Evolutionary conservation across 1,284 basidiomycete species (phyloP), one percentile per base, ranked within the genome.

Genomic region (Sporisorium scitamineum): DNA sequence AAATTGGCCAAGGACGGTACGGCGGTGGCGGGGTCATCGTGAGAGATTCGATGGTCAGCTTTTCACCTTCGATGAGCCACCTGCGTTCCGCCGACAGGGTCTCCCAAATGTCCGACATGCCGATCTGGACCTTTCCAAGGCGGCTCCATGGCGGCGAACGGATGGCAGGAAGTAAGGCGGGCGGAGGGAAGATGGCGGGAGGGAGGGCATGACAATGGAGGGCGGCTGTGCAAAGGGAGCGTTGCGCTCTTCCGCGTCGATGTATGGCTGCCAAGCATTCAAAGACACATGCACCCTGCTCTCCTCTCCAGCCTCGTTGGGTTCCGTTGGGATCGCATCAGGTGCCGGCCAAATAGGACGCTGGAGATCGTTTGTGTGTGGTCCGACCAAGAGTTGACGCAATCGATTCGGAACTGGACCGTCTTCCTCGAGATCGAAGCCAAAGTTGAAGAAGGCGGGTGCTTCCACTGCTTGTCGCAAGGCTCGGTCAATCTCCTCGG

Each of bases 1-100:
- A 65, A 37, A 69, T 67, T 1, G 75, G 72, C 69, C 73, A 78
- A 5, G 58, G 60, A 14, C 76, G 61, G 41, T 76, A 76, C 3
- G 76, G 78, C 10, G 78, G 78, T 7, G 76, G 58, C 16, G 78
- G 78, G 7, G 41, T 45, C 78, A 80, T 80, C 24, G 32, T 54
- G 47, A 80, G 37, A 47, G 62, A 70, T 22, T 70, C 71, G 22
- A 79, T 56, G 2, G 31, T 54, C 31, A 75, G 14, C 20, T 42
- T 48, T 32, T 70, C 57, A 24, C 78, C 78, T 32, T 70, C 57
- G 22, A 74, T 55, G 5, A 74, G 54, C 61, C 58, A 64, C 22
- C 71, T 44, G 24, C 55, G 53, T 13, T 58, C 32, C 1, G 58
- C 42, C 16, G 57, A 47, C 54, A 74, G 61, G 4, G 51, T 34